Evolutionary conservation across 2,329 filamentous ascomycete genomes (phyloP).

Genomic region (Penicillium brasilianum): DNA sequence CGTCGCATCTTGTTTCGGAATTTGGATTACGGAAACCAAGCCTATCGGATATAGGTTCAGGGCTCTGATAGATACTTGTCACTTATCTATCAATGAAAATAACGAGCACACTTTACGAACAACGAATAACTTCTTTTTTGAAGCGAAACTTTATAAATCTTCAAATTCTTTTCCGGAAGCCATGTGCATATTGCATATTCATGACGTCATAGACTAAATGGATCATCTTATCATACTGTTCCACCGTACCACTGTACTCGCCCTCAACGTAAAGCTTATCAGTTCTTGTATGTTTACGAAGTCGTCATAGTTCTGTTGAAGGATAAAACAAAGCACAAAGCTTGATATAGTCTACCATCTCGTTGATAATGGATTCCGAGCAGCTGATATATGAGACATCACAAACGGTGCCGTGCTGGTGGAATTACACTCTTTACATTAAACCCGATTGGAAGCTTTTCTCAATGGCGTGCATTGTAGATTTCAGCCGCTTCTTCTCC

Average conservation of each 20-base stretch:
- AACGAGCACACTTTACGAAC: conserved; percentile 2
- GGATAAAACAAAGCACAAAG: neutral
- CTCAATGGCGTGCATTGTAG: neutral
- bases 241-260: neutral
- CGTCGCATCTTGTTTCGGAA: conserved; percentile 2
- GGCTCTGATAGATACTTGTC: conserved; percentile 6
- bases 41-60: neutral
- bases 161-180: neutral
- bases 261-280: neutral
- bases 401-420: neutral
- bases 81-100: conserved; percentile 2
- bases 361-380: neutral
- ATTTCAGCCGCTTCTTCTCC: neutral
- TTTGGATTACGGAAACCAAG: neutral
- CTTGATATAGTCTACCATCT: neutral
- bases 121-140: neutral
- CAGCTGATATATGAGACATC: neutral
- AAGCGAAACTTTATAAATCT: neutral
- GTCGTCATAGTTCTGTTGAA: neutral
- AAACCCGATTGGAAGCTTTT: neutral
- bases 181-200: neutral
- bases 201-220: conserved; percentile 1
- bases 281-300: neutral
- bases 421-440: neutral
- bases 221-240: neutral